Base-by-base conservation (phyloP, 2,329 filamentous ascomycete species). In the Fusarium anguioides region DNA sequence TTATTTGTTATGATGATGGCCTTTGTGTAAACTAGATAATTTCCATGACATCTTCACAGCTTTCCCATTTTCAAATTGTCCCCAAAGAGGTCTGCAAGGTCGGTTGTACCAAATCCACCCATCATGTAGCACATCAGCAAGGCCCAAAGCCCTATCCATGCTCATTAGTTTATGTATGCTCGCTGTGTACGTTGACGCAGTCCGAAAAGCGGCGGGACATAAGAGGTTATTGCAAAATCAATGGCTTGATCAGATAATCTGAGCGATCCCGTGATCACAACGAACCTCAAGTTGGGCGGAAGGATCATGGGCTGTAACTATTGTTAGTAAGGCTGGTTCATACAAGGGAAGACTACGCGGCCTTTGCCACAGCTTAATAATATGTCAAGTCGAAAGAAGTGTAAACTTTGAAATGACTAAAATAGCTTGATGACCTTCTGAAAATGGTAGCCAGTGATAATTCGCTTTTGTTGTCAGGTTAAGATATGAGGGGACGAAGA, bases 1-100 rank as follows among this genome's bases (percentile, higher is more conserved):
- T 69, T 68, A 66, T 51, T 60, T 20, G n/a, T 33, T 35, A 49
- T 36, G 10, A 36, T 35, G 12, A 33, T 12, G 9, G 15, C 27
- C 14, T 49, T 17, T 23, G n/a, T 27, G 15, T 15, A 29, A 18
- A 15, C 9, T 4, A 18, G 39, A 11, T 6, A 6, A 36, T 37
- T 15, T 9, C 7, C 33, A 37, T 9, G 21, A n/a, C 31, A 39
- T n/a, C 24, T 12, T 4, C 18, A 44, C 40, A n/a, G 39, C n/a
- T 8, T 31, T 31, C 21, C n/a, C 24, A 36, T 21, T 23, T 12
- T 20, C 11, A 23, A 33, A 21, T 35, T 29, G 7, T 27, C 12
- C 17, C 35, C 14, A 12, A 14, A 37, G 45, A 20, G 21, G n/a
- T 49, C 24, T 23, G 10, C 20, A 36, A 49, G 31, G 35, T 33